Conservation (phyloP, 169 alveolate species). For the Plasmodium reichenowi region DNA sequence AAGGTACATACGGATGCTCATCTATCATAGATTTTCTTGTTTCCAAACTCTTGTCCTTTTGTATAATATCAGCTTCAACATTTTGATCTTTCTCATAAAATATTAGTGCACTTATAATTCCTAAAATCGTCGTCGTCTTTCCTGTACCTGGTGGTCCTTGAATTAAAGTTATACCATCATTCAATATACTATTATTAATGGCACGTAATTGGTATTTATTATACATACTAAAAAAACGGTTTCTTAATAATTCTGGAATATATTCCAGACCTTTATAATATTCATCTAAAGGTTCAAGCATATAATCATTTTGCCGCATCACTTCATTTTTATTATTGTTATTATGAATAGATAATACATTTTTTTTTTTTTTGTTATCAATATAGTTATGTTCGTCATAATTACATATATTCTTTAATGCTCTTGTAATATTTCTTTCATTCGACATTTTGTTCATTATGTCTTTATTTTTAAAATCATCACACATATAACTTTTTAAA, state of each 20-base stretch:
- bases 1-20: neutral
- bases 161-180: conserved; percentile 92
- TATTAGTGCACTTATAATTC: conserved; percentile 91
- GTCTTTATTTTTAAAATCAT: neutral
- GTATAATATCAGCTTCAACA: neutral
- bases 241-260: conserved; percentile 79
- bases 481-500: neutral
- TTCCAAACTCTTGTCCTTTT: neutral
- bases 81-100: conserved; percentile 40
- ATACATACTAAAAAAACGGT: conserved; percentile 73
- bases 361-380: neutral
- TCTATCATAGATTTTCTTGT: neutral
- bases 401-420: neutral
- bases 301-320: neutral
- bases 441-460: neutral
- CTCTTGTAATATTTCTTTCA: too few species aligned
- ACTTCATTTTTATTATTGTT: neutral
- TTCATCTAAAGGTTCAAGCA: neutral
- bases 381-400: neutral
- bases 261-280: conserved; percentile 42
- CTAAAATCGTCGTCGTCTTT: conserved; percentile 96
- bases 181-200: conserved; percentile 80
- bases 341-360: too few species aligned
- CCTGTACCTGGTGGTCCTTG: conserved; percentile 99
- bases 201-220: conserved; percentile 84